Evolutionary conservation across 352 stramenopile genomes (phyloP).

Genomic region (Phytophthora crassamura): DNA sequence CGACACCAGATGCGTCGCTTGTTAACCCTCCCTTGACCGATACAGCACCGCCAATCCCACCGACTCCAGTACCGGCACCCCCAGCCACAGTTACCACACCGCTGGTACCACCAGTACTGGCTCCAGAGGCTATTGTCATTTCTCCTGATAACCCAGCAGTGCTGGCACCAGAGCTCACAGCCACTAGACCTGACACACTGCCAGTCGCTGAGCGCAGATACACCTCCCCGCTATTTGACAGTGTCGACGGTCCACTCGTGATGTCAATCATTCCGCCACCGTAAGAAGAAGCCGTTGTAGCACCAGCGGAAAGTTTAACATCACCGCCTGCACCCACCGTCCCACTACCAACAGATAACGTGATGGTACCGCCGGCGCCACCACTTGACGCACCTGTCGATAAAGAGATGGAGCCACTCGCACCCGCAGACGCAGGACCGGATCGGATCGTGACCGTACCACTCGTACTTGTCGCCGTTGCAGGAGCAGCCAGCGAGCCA

Average conservation of each 20-base stretch:
- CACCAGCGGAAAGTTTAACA: slow-evolving; percentile 51
- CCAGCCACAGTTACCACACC: slow-evolving; percentile 49
- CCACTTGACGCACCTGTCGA: slow-evolving; percentile 51
- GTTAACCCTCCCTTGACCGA: slow-evolving; percentile 31
- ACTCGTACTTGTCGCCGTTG: slow-evolving; percentile 18
- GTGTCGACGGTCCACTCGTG: slow-evolving; percentile 36
- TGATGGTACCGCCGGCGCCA: slow-evolving; percentile 55
- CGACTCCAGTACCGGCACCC: slow-evolving; percentile 34
- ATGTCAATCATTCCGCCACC: slow-evolving; percentile 52
- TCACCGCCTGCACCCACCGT: slow-evolving; percentile 49
- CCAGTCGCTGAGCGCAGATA: slow-evolving; percentile 38
- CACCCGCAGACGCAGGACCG: slow-evolving; percentile 30
- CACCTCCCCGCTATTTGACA: slow-evolving; percentile 49
- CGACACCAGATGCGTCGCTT: slow-evolving; percentile 10
- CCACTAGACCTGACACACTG: slow-evolving; percentile 33
- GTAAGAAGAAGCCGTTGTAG: slow-evolving; percentile 29
- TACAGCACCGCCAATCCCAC: slow-evolving; percentile 41
- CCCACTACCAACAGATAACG: slow-evolving; percentile 51
- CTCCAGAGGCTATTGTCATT: slow-evolving; percentile 52
- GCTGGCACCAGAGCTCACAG: slow-evolving; percentile 35
- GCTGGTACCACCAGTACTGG: slow-evolving; percentile 34
- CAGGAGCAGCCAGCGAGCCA: background rate
- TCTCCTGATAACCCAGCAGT: slow-evolving; percentile 36
- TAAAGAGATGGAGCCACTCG: slow-evolving; percentile 31
- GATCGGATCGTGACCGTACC: slow-evolving; percentile 24